phyloP scores from a whole-genome alignment of 495 filamentous ascomycete species.

The Hypoxylon lenormandii region DNA sequence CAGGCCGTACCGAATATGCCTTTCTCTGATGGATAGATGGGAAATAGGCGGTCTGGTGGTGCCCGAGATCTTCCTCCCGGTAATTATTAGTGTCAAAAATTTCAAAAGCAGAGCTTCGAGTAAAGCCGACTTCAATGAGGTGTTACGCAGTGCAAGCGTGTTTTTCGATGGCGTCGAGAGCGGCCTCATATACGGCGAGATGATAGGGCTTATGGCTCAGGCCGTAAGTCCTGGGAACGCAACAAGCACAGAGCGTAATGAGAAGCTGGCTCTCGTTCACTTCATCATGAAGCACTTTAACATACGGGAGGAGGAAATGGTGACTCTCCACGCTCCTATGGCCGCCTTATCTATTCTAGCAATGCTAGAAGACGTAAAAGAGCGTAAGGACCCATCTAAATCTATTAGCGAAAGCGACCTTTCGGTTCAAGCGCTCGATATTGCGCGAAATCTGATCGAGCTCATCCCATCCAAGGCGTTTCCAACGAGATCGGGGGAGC shows the following conservation, averaged over 20 bases:
- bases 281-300: constrained; percentile 93
- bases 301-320: constrained; percentile 94
- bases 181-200: constrained; percentile 87
- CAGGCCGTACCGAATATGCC: constrained; percentile 87
- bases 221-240: constrained; percentile 65
- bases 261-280: constrained; percentile 76
- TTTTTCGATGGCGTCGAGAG: constrained; percentile 99
- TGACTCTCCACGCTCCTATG: constrained; percentile 83
- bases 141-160: constrained; percentile 87
- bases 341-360: constrained; percentile 74
- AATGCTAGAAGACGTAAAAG: constrained; percentile 65
- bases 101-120: constrained; percentile 71
- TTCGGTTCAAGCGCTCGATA: constrained; percentile 60
- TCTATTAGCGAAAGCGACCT: constrained; percentile 23
- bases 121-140: constrained; percentile 81
- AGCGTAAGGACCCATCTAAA: constrained; percentile 38
- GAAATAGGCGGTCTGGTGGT: constrained; percentile 92
- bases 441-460: constrained; percentile 68
- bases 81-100: constrained; percentile 78
- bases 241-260: constrained; percentile 58
- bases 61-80: constrained; percentile 85
- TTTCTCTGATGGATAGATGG: constrained; percentile 97
- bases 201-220: constrained; percentile 69
- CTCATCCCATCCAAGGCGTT: constrained; percentile 80
- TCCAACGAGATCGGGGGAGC: constrained; percentile 50